Percentiles rank a stretch among this genome's conserved stretches.
These are phyloP conservation scores for Strigomonas culicis DNA, from an alignment of 208 protist species.

Conservation along the genomic window DNA sequence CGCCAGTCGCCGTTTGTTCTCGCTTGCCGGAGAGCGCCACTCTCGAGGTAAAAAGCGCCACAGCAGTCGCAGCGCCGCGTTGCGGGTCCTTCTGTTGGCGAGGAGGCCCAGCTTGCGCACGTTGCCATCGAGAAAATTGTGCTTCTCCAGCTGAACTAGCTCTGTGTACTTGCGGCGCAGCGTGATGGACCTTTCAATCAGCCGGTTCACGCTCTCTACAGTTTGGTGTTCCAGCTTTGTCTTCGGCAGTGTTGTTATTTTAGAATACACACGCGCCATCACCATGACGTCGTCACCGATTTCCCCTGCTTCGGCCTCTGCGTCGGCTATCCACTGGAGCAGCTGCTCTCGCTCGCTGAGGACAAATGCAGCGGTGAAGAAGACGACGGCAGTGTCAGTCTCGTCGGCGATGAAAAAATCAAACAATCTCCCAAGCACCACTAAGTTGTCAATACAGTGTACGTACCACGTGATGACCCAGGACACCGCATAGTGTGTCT, in stretches of 20 bases:
- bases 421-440: slow-evolving; percentile 56
- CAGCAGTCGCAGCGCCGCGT: slow-evolving; percentile 65
- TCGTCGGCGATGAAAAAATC: slow-evolving; percentile 74
- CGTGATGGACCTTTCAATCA: slow-evolving; percentile 29
- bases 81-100: slow-evolving; percentile 53
- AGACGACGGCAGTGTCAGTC: slow-evolving; percentile 46
- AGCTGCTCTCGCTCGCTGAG: slow-evolving; percentile 49
- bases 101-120: slow-evolving; percentile 57
- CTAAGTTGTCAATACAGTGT: slow-evolving; percentile 42
- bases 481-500: slow-evolving; percentile 84
- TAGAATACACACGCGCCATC: slow-evolving; percentile 71
- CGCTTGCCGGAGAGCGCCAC: slow-evolving; percentile 57
- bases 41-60: slow-evolving; percentile 65
- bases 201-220: slow-evolving; percentile 23
- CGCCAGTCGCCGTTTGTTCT: not conserved
- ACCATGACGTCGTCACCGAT: slow-evolving; percentile 42
- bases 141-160: slow-evolving; percentile 24
- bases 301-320: slow-evolving; percentile 23
- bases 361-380: slow-evolving; percentile 72
- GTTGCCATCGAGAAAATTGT: slow-evolving; percentile 50
- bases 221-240: slow-evolving; percentile 32
- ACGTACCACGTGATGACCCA: slow-evolving; percentile 90
- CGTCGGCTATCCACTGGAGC: slow-evolving; percentile 36
- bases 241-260: slow-evolving; percentile 45
- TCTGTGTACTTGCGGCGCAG: slow-evolving; percentile 25